Evolutionary conservation across 2,329 filamentous ascomycete species (phyloP).

Genomic region (Pyricularia sp.): DNA sequence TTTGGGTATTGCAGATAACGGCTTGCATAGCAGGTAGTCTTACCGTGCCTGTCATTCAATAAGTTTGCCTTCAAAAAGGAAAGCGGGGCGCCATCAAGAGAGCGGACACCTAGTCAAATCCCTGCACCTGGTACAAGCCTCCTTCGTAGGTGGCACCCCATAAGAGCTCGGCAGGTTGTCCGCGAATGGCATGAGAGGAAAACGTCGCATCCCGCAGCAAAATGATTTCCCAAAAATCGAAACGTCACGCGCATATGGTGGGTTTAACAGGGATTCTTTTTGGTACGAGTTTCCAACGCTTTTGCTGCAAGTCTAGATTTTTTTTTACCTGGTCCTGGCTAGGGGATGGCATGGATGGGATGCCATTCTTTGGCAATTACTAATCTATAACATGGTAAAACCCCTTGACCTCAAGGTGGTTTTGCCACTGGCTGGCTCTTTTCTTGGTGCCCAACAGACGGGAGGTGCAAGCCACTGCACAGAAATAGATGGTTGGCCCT

Average conservation of each 20-base stretch:
- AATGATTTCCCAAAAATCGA: not conserved
- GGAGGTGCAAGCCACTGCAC: not conserved
- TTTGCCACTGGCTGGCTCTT: not conserved
- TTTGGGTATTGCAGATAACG: not conserved
- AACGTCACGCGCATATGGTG: not conserved
- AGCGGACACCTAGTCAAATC: not conserved
- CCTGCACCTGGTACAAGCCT: not conserved
- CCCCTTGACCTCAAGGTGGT: not conserved
- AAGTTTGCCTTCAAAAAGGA: not conserved
- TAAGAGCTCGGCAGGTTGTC: not conserved
- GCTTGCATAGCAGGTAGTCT: not conserved
- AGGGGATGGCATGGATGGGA: not conserved
- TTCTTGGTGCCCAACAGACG: not conserved
- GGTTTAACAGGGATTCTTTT: not conserved
- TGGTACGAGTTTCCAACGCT: not conserved
- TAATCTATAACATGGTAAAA: not conserved
- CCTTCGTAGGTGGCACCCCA: not conserved
- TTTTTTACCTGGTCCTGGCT: not conserved
- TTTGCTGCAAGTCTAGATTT: not conserved
- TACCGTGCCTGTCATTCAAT: not conserved
- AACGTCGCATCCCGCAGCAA: not conserved
- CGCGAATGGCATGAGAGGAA: not conserved
- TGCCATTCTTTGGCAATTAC: not conserved
- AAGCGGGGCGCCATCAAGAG: not conserved
- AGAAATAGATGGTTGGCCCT: not conserved